These are phyloP conservation scores for Massariosphaeria phaeospora DNA, from an alignment of 495 filamentous ascomycete genomes.

Conservation along the genomic window DNA sequence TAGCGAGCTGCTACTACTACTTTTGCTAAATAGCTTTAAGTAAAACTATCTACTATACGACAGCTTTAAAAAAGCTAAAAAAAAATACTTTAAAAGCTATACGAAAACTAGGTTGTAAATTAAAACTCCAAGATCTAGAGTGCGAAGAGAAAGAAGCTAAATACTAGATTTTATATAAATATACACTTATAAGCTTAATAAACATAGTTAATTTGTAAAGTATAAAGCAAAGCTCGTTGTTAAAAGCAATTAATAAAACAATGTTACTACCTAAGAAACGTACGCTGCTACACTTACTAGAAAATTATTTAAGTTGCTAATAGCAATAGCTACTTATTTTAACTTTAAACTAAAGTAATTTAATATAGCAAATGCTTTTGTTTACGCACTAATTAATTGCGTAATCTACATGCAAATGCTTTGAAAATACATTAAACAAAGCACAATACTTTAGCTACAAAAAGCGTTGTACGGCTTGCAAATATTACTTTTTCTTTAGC, in stretches of 20 bases:
- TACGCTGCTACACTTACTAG: too few species aligned
- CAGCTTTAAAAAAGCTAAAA: neutral
- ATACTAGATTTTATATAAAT: neutral
- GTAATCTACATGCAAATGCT: neutral
- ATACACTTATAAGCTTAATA: too few species aligned
- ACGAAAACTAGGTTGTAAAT: neutral
- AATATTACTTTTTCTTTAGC: neutral
- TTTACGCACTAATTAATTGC: neutral
- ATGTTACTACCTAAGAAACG: neutral
- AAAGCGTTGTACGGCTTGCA: neutral
- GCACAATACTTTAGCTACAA: neutral
- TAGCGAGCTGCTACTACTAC: neutral
- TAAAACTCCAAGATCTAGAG: neutral
- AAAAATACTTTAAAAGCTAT: neutral
- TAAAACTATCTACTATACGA: neutral
- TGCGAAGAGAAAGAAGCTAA: neutral
- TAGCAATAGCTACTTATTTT: neutral
- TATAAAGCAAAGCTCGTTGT: neutral
- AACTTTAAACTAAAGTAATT: neutral
- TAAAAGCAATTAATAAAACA: neutral
- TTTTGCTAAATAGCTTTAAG: neutral
- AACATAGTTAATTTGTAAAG: too few species aligned
- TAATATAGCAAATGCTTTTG: neutral
- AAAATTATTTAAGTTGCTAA: neutral
- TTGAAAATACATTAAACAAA: neutral